phyloP scores from a whole-genome alignment of 805 yeast genomes.

The Cyberlindnera euphorbiiphila region DNA sequence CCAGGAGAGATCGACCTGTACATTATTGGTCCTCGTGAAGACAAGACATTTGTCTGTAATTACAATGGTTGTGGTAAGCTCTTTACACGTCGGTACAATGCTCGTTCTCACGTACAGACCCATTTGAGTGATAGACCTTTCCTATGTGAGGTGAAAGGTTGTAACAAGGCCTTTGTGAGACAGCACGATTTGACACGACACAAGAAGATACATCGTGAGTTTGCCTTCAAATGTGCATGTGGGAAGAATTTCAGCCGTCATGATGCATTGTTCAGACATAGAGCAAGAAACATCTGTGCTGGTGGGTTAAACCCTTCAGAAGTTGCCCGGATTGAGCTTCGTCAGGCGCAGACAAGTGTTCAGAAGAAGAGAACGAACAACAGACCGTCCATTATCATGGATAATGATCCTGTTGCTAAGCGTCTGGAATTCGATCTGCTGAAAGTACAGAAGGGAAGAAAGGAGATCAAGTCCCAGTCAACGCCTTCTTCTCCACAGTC shows the following conservation, averaged over 20 bases:
- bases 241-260: slow-evolving; percentile 91
- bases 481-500: slow-evolving; percentile 13
- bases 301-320: slow-evolving; percentile 50
- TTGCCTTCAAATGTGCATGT: slow-evolving; percentile 75
- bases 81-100: slow-evolving; percentile 86
- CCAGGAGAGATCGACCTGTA: slow-evolving; percentile 86
- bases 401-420: slow-evolving; percentile 23
- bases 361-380: slow-evolving; percentile 13
- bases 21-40: slow-evolving; percentile 73
- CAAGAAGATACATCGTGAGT: slow-evolving; percentile 76
- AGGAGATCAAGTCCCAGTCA: slow-evolving; percentile 4
- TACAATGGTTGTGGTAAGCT: slow-evolving; percentile 76
- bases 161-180: slow-evolving; percentile 86
- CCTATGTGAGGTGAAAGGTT: slow-evolving; percentile 56
- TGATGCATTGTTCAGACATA: slow-evolving; percentile 83
- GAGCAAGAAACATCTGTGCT: slow-evolving; percentile 72
- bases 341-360: slow-evolving; percentile 14
- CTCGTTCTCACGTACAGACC: slow-evolving; percentile 93
- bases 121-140: slow-evolving; percentile 94
- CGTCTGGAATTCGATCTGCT: slow-evolving; percentile 20
- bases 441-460: slow-evolving; percentile 6
- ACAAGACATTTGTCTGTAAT: slow-evolving; percentile 69
- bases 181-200: slow-evolving; percentile 94
- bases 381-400: slow-evolving; percentile 9
- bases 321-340: slow-evolving; percentile 10